Conservation (phyloP, 192 early-diverging fungal species). For the Coemansia sp. region DNA sequence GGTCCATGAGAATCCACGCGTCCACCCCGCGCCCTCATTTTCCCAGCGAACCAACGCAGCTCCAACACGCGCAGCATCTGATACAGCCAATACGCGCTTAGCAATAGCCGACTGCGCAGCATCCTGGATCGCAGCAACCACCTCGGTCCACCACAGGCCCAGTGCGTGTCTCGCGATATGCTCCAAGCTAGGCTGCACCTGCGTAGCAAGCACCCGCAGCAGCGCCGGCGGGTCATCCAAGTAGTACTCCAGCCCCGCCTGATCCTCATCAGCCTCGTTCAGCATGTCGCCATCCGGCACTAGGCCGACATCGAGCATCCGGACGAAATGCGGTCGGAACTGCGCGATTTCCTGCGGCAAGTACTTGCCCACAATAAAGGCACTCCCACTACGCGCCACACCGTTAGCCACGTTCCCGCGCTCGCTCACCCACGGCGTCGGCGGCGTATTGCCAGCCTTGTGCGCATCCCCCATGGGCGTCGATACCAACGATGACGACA, state of each 20-base stretch:
- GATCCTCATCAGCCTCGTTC: constrained; percentile 36
- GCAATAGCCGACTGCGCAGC: constrained; percentile 13
- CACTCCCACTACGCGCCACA: constrained; percentile 16
- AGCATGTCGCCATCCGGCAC: constrained; percentile 10
- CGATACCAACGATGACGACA: constrained; percentile 26
- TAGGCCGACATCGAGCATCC: constrained; percentile 30
- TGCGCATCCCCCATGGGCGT: constrained; percentile 12
- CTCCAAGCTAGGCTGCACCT: constrained; percentile 40
- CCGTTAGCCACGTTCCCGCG: neutral
- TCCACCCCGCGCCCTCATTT: constrained; percentile 11
- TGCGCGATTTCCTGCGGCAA: constrained; percentile 43
- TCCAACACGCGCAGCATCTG: constrained; percentile 28
- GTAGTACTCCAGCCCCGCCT: constrained; percentile 15
- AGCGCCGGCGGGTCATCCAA: constrained; percentile 23
- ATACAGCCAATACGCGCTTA: constrained; percentile 15
- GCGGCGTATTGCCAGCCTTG: constrained; percentile 8
- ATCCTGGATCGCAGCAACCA: neutral
- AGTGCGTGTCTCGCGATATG: constrained; percentile 31
- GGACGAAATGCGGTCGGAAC: constrained; percentile 39
- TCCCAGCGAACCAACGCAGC: constrained; percentile 21
- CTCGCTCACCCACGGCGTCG: constrained; percentile 12
- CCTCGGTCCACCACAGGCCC: constrained; percentile 33
- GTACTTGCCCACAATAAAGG: constrained; percentile 45
- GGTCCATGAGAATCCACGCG: constrained; percentile 18
- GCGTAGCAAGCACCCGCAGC: constrained; percentile 28